Base-by-base conservation (phyloP, 2,329 filamentous ascomycete species). In the Pestalotiopsis sp. region DNA sequence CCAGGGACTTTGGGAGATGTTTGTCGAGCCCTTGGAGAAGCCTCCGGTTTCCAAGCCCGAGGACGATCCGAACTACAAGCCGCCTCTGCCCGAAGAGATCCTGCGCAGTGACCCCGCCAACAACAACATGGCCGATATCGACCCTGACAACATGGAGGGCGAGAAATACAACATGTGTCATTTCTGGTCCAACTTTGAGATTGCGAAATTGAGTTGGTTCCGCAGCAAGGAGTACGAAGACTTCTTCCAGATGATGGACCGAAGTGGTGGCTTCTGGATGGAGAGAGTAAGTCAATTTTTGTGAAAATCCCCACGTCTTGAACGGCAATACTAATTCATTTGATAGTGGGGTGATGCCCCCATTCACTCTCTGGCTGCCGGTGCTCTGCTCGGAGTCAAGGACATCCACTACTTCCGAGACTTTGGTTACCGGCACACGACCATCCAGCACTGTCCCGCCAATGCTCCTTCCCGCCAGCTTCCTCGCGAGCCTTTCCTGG, bases 131-230 rank as follows among this genome's bases (percentile, higher is more conserved):
- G 90, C 92, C 38, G 90, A 96, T 57, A 92, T 98, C 68, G 94
- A 98, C 77, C 91, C 92, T 0, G 95, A 98, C 77, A 89, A 91
- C 57, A 99, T 99, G 96, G 95, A 98, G 79, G 94, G 94, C 72
- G 96, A 99, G 80, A 93, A 91, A 75, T 99, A 99, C 86, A 99
- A 99, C 84, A 99, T 99, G 96, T 99, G 96, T 80, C 96, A 99
- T 85, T 99, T 98, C 85, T 99, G 96, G 96, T 97, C 94, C 80
- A 99, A 99, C 81, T 99, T 99, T 74, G 96, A 99, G 82, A 99
- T 99, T 82, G 96, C 96, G 14, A 90, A 91, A 69, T 88, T 99
- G 70, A 92, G 93, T 82, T 99, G 94, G 90, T 98, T 98, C 88
- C 90, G 96, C 75, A 98, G 95, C 85, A 95, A 97, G 82, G 93